These are phyloP conservation scores for Phytophthora vignae DNA, from an alignment of 352 stramenopile species.

Conservation along the genomic window DNA sequence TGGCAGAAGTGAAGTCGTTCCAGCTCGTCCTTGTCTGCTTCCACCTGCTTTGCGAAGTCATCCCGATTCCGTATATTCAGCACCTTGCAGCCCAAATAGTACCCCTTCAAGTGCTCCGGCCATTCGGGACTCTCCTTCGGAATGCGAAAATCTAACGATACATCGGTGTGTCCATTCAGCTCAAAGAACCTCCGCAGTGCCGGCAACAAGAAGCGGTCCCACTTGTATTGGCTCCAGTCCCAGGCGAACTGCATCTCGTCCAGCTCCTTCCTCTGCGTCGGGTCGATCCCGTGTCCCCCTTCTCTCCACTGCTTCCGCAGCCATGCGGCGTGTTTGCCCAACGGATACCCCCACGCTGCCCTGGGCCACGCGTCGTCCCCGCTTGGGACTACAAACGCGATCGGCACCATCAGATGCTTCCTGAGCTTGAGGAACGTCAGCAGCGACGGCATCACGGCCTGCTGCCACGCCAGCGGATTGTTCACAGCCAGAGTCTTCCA, in stretches of 20 bases:
- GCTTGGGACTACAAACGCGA: not conserved
- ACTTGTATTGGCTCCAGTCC: slow-evolving; percentile 12
- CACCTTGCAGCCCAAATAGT: slow-evolving; percentile 44
- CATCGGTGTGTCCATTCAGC: slow-evolving; percentile 30
- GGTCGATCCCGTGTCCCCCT: not conserved
- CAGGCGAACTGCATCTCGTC: slow-evolving; percentile 15
- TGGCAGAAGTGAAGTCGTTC: slow-evolving; percentile 2
- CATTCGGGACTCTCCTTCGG: slow-evolving; percentile 29
- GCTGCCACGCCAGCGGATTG: slow-evolving; percentile 3
- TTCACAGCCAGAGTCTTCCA: not conserved
- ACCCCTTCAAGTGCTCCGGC: slow-evolving; percentile 41
- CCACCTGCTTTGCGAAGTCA: slow-evolving; percentile 40
- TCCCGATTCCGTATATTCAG: slow-evolving; percentile 44
- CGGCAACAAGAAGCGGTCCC: slow-evolving; percentile 22
- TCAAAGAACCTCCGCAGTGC: slow-evolving; percentile 11
- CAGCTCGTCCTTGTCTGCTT: not conserved
- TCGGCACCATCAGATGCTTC: slow-evolving; percentile 3
- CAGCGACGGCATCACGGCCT: not conserved
- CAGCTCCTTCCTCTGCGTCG: slow-evolving; percentile 9
- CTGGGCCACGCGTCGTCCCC: slow-evolving; percentile 1
- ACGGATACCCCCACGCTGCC: slow-evolving; percentile 9
- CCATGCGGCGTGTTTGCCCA: slow-evolving; percentile 1
- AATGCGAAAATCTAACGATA: slow-evolving; percentile 70
- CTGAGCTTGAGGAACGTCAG: not conserved
- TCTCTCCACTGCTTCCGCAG: slow-evolving; percentile 2